Base-by-base conservation (phyloP, 2,329 filamentous ascomycete species). In the Penicillium nordicum region DNA sequence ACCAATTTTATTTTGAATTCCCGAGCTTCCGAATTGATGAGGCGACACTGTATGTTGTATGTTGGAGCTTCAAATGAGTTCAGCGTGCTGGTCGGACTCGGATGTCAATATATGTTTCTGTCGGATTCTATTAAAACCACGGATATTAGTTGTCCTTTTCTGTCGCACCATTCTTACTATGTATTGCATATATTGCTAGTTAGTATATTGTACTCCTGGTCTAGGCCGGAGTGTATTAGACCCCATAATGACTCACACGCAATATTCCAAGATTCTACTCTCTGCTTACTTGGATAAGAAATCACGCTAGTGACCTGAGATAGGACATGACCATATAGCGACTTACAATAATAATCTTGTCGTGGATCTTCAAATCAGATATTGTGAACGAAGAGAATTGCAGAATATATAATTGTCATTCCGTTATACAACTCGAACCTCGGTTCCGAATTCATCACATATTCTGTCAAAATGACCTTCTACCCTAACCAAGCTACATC, bases 401-500 rank as follows among this genome's bases (percentile, higher is more conserved):
- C 1, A 18, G 4, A 21, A 32, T 34, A 45, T 32, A 34, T 32
- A 16, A 10, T 9, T 23, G 4, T 16, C 7, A 4, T 23, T 16
- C 11, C 14, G 1, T 4, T n/a, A 46, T 34, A 23, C 8, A 34
- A 46, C 29, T 25, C 18, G 8, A 21, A 32, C 2, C 4, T 2
- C 9, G 3, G 8, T 14, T 25, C 23, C 11, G 21, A 49, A n/a
- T 7, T 11, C 34, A 18, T 10, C 32, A 16, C 16, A 18, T 18
- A n/a, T 25, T 16, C 32, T 14, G 38, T 34, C 16, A 57, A 56
- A 29, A 44, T 53, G 16, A 49, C 43, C 4, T 11, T 65, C 27
- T 64, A 59, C 32, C 58, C 60, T 4, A 32, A 54, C 12, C 60
- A 64, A 42, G 23, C 47, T 16, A 53, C 46, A n/a, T 38, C 36